Evolutionary conservation across 2,329 filamentous ascomycete species (phyloP).

Genomic region (Neopestalotiopsis sp.): DNA sequence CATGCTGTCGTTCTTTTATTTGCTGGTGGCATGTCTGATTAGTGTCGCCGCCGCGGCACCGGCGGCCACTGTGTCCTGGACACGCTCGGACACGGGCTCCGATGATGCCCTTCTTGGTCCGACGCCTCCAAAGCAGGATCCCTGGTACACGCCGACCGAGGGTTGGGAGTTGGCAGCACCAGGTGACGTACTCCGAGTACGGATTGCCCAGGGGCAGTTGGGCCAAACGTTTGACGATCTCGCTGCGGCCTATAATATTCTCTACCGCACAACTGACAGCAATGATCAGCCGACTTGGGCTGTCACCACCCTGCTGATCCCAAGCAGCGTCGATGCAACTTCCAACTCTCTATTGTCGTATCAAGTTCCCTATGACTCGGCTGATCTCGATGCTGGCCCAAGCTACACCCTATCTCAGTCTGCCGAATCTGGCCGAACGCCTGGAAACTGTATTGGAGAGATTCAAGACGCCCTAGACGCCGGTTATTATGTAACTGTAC

Average conservation of each 20-base stretch:
- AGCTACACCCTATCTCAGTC: slow-evolving; percentile 34
- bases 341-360: slow-evolving; percentile 41
- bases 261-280: slow-evolving; percentile 45
- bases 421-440: slow-evolving; percentile 23
- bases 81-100: neutral
- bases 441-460: slow-evolving; percentile 28
- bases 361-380: slow-evolving; percentile 43
- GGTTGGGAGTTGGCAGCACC: slow-evolving; percentile 28
- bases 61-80: neutral
- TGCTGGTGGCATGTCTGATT: neutral
- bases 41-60: neutral
- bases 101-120: neutral
- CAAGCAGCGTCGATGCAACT: slow-evolving; percentile 3
- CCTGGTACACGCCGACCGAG: slow-evolving; percentile 40
- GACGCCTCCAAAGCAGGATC: slow-evolving; percentile 41
- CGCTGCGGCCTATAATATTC: slow-evolving; percentile 38
- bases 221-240: slow-evolving; percentile 19
- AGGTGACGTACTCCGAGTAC: slow-evolving; percentile 22
- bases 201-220: slow-evolving; percentile 24
- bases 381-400: slow-evolving; percentile 42
- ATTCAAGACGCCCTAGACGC: slow-evolving; percentile 41
- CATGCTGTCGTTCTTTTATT: slow-evolving; percentile 3
- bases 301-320: slow-evolving; percentile 41
- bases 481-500: slow-evolving; percentile 53
- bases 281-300: slow-evolving; percentile 42